Conservation (phyloP, 2,329 filamentous ascomycete genomes). For the Fusarium chlamydosporum region DNA sequence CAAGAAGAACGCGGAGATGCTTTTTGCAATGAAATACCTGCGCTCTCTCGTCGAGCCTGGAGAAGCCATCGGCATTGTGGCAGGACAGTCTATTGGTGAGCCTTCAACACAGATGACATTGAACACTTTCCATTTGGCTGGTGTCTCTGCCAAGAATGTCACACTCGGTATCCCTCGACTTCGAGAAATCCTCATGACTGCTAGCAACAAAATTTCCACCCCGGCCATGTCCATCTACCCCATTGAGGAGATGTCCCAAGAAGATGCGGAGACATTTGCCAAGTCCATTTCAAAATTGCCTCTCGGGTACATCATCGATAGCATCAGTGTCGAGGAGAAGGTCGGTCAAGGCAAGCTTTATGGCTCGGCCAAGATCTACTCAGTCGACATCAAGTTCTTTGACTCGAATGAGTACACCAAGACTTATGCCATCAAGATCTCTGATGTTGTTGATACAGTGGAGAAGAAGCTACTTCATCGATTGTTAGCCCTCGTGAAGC, state of each 20-base stretch:
- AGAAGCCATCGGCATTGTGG: slow-evolving; percentile 96
- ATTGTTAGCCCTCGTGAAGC: slow-evolving; percentile 77
- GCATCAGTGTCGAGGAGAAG: slow-evolving; percentile 83
- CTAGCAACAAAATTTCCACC: slow-evolving; percentile 88
- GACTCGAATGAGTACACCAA: slow-evolving; percentile 84
- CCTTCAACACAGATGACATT: slow-evolving; percentile 99
- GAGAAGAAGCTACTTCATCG: slow-evolving; percentile 82
- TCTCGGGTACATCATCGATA: slow-evolving; percentile 86
- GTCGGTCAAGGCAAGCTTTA: slow-evolving; percentile 79
- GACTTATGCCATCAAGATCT: slow-evolving; percentile 85
- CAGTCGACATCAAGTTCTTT: slow-evolving; percentile 87
- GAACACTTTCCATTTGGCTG: slow-evolving; percentile 99
- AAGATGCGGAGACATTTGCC: slow-evolving; percentile 82
- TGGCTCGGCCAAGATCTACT: slow-evolving; percentile 84
- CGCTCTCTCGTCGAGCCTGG: slow-evolving; percentile 93
- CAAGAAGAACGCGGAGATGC: slow-evolving; percentile 83
- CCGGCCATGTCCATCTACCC: slow-evolving; percentile 89
- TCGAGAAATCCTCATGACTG: slow-evolving; percentile 98
- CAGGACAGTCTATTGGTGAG: slow-evolving; percentile 95
- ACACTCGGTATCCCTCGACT: slow-evolving; percentile 97
- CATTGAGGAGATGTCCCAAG: slow-evolving; percentile 76
- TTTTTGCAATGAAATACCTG: slow-evolving; percentile 93
- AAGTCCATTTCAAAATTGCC: slow-evolving; percentile 92
- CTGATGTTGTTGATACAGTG: slow-evolving; percentile 84
- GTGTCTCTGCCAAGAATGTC: slow-evolving; percentile 98